Percentiles rank a stretch among this genome's conserved stretches.
phyloP scores from a whole-genome alignment of 306 rosid genomes.

The Begonia masoniana region DNA sequence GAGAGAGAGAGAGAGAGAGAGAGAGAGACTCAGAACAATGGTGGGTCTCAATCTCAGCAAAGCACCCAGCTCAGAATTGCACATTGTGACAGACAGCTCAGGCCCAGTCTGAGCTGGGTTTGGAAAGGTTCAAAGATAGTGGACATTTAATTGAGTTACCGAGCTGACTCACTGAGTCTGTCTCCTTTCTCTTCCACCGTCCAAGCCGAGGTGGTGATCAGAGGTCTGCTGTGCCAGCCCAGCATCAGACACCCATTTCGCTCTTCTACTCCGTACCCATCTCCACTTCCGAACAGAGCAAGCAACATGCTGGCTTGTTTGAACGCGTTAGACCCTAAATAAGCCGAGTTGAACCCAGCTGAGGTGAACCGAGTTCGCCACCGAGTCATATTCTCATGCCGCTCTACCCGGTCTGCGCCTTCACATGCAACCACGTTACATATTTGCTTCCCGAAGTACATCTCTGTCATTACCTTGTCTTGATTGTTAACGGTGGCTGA shows the following conservation, averaged over 20 bases:
- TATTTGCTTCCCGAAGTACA: constrained; percentile 81
- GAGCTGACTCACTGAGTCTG: constrained; percentile 36
- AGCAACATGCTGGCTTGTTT: constrained; percentile 85
- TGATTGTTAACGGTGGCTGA: constrained; percentile 39
- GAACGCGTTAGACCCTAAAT: constrained; percentile 80
- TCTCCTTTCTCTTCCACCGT: constrained; percentile 23
- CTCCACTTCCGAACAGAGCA: constrained; percentile 60
- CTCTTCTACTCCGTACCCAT: constrained; percentile 84
- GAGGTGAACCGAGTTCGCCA: constrained; percentile 55
- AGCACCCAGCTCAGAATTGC: background rate
- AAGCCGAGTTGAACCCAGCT: constrained; percentile 55
- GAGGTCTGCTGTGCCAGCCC: constrained; percentile 86
- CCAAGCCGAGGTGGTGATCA: constrained; percentile 91
- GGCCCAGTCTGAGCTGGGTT: constrained; percentile 19
- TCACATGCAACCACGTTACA: constrained; percentile 84
- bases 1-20: no score
- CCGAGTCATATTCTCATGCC: constrained; percentile 65
- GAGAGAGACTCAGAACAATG: constrained; percentile 16
- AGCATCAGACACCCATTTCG: constrained; percentile 60
- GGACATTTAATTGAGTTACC: background rate
- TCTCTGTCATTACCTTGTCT: constrained; percentile 71
- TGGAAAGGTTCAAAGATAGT: constrained; percentile 6
- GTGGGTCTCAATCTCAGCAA: constrained; percentile 32
- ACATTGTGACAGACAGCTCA: constrained; percentile 36
- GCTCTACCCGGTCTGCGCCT: constrained; percentile 72